Conservation (phyloP, 2,329 filamentous ascomycete genomes). For the Penicillium sp. region DNA sequence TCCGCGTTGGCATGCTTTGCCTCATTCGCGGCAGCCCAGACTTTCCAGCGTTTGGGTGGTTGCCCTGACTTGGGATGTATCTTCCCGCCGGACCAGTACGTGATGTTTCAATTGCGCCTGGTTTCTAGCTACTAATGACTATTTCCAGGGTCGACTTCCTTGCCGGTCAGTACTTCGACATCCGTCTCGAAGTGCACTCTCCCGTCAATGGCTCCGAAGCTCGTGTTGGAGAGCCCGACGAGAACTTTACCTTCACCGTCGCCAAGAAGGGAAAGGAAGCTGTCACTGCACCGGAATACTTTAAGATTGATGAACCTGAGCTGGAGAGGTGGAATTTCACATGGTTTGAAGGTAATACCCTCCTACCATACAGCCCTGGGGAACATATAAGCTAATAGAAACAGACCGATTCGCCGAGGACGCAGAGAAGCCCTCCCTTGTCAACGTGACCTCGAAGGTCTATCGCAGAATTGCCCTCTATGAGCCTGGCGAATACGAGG, state of each 20-base stretch:
- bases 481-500: conserved; percentile 70
- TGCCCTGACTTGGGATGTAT: conserved; percentile 51
- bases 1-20: conserved; percentile 20
- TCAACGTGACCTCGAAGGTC: conserved; percentile 71
- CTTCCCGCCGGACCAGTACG: conserved; percentile 51
- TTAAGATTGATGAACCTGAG: conserved; percentile 59
- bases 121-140: background rate
- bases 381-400: conserved; percentile 6
- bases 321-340: conserved; percentile 73
- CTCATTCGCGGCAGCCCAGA: conserved; percentile 38
- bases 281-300: conserved; percentile 56
- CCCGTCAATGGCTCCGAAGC: conserved; percentile 73
- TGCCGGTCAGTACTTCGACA: conserved; percentile 73
- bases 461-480: conserved; percentile 68
- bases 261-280: conserved; percentile 47
- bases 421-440: conserved; percentile 57
- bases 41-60: conserved; percentile 48
- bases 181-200: conserved; percentile 72
- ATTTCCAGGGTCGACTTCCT: conserved; percentile 61
- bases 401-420: conserved; percentile 66
- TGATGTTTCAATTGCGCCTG: background rate
- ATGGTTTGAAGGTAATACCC: conserved; percentile 61
- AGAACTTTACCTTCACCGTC: conserved; percentile 68
- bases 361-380: background rate
- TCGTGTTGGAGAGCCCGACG: conserved; percentile 58